Conservation (phyloP, 164 flowering plant species). For the Protea cynaroides region DNA sequence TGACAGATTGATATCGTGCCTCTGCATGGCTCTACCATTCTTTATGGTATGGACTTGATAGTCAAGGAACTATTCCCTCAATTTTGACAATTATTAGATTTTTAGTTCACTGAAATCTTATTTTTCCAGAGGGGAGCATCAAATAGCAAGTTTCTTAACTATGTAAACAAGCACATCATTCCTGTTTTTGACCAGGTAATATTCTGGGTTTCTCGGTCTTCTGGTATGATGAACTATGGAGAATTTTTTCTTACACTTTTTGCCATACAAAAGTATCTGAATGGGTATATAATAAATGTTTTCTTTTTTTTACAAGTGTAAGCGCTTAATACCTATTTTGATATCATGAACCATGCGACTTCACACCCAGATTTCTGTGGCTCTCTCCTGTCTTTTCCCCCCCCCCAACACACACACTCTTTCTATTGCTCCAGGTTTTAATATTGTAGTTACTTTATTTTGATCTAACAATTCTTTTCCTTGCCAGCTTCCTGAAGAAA, state of each 20-base stretch:
- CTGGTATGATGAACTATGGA: background rate
- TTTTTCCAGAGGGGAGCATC: slow-evolving; percentile 84
- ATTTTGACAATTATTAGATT: background rate
- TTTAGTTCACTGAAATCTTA: background rate
- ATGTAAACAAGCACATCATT: slow-evolving; percentile 75
- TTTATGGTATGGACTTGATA: slow-evolving; percentile 50
- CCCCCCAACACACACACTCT: too few species aligned
- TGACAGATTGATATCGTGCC: slow-evolving; percentile 84
- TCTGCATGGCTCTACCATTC: slow-evolving; percentile 82
- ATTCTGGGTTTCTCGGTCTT: background rate
- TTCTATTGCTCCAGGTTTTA: too few species aligned
- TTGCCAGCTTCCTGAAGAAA: slow-evolving; percentile 81
- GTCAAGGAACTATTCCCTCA: background rate
- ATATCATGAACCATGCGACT: background rate
- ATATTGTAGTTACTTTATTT: background rate
- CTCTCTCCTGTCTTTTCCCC: too few species aligned
- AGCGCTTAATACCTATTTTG: too few species aligned
- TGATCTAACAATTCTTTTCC: slow-evolving; percentile 14
- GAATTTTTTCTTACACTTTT: background rate
- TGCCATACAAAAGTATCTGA: background rate
- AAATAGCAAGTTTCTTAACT: slow-evolving; percentile 82
- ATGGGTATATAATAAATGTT: background rate
- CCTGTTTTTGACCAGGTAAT: slow-evolving; percentile 88
- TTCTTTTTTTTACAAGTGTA: too few species aligned
- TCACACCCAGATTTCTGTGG: too few species aligned